Base-by-base conservation (phyloP, 106 monocot genomes). In the Alisma plantagoaquatica region DNA sequence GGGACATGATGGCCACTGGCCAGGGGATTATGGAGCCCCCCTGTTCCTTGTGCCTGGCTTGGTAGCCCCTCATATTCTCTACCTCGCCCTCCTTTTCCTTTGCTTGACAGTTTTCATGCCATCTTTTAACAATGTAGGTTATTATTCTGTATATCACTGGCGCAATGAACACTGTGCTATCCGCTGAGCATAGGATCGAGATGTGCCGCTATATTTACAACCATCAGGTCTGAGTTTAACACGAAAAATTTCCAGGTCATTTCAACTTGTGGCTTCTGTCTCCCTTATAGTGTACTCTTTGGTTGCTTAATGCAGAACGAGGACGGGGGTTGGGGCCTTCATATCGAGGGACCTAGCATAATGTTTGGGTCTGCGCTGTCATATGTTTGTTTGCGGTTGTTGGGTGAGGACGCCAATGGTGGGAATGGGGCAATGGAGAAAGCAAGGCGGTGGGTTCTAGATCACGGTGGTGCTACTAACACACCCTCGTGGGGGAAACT, bases 321-420 rank as follows among this genome's bases (percentile, higher is more conserved):
- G 66, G 92, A 93, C 60, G 87, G 94, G 27, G 94, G 94, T 3
- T 94, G 87, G 87, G 83, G 87, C 22, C 70, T 81, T 57, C 93
- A 84, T 46, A 81, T 88, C 53, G 80, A 84, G 61, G 87, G 94
- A 9, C 58, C 49, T 15, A 94, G 87, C 69, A 84, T 81, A 10
- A 88, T 94, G 84, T 94, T 94, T 57, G 84, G 88, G 23, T 66
- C 94, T 28, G 69, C 21, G n/a, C 25, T 81, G 53, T 65, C 74
- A 31, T 94, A 87, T 54, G 62, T 94, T 47, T 73, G 75, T 43
- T 44, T 94, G 51, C 80, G 94, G 25, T 65, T 94, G 65, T 82
- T 94, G 24, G 94, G 88, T 4, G 73, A 88, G 63, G 73, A 30
- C 45, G n/a, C 75, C 46, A 69, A 78, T 4, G 69, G 68, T 68